These are phyloP conservation scores for Dothistroma septosporum DNA, from an alignment of 2,329 filamentous ascomycete genomes.

Conservation along the genomic window DNA sequence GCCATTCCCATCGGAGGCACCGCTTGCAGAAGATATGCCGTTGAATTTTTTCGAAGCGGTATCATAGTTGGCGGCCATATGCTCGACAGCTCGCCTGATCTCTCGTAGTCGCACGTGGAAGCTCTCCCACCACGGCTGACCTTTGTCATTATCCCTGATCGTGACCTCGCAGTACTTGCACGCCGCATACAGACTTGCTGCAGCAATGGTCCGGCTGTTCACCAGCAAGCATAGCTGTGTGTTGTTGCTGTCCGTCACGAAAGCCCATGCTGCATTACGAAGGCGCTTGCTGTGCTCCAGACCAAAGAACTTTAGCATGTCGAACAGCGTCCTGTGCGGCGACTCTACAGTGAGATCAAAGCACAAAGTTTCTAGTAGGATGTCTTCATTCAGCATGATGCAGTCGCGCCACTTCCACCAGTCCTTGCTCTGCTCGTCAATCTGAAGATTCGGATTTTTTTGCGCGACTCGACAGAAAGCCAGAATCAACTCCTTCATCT, in stretches of 20 bases:
- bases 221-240: slow-evolving; percentile 81
- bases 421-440: slow-evolving; percentile 96
- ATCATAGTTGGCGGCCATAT: slow-evolving; percentile 61
- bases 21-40: slow-evolving; percentile 18
- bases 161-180: slow-evolving; percentile 67
- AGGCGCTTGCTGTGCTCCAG: slow-evolving; percentile 76
- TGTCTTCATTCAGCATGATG: slow-evolving; percentile 86
- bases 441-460: slow-evolving; percentile 82
- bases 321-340: slow-evolving; percentile 79
- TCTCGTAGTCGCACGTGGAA: slow-evolving; percentile 67
- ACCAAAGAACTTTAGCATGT: slow-evolving; percentile 69
- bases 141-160: slow-evolving; percentile 69
- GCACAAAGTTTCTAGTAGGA: slow-evolving; percentile 84
- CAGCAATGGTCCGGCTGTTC: slow-evolving; percentile 73
- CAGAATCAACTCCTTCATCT: slow-evolving; percentile 91
- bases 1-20: slow-evolving; percentile 37
- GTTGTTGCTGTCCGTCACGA: slow-evolving; percentile 83
- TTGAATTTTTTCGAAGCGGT: slow-evolving; percentile 35
- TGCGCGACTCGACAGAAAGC: slow-evolving; percentile 91
- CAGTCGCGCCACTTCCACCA: slow-evolving; percentile 98
- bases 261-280: slow-evolving; percentile 85
- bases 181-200: slow-evolving; percentile 81
- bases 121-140: slow-evolving; percentile 81
- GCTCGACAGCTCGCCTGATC: slow-evolving; percentile 68
- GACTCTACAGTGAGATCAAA: slow-evolving; percentile 91